Conservation (phyloP, 2,329 filamentous ascomycete genomes). For the Epichloe amarillans region DNA sequence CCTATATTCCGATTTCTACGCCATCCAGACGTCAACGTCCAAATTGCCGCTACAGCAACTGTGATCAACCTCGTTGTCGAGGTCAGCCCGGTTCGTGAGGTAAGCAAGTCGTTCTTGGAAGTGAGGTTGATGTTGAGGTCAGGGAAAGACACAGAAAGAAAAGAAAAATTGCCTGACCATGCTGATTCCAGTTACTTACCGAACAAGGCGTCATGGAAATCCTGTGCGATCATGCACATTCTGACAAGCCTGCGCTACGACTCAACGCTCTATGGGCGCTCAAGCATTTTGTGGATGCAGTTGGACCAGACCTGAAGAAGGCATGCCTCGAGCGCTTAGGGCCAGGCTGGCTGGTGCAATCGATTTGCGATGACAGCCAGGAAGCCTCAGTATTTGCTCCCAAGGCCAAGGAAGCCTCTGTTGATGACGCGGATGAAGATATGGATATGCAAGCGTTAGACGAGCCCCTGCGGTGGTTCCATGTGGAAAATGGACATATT, state of each 20-base stretch:
- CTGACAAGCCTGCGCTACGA: constrained; percentile 62
- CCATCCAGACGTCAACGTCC: constrained; percentile 63
- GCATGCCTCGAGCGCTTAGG: constrained; percentile 65
- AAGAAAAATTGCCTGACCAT: constrained; percentile 8
- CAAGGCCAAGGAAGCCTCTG: constrained; percentile 14
- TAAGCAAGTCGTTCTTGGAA: constrained; percentile 29
- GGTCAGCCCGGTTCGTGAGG: constrained; percentile 82
- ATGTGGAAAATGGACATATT: constrained; percentile 18
- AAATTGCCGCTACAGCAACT: constrained; percentile 72
- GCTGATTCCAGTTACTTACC: constrained; percentile 48
- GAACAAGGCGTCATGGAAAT: constrained; percentile 61
- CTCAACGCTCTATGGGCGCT: constrained; percentile 86
- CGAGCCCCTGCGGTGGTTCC: constrained; percentile 27
- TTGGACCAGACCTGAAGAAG: constrained; percentile 59
- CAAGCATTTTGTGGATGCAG: constrained; percentile 73
- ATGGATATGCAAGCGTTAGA: constrained; percentile 41
- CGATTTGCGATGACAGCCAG: constrained; percentile 54
- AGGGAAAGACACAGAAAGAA: neutral
- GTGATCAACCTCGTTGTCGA: constrained; percentile 78
- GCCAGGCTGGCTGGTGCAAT: constrained; percentile 65
- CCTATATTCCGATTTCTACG: constrained; percentile 65
- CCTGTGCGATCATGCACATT: constrained; percentile 75
- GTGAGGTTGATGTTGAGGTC: neutral
- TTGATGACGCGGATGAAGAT: constrained; percentile 41
- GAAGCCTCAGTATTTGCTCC: constrained; percentile 33